Base-by-base conservation (phyloP, 1,284 basidiomycete genomes). In the Melampsora larici-populina region DNA sequence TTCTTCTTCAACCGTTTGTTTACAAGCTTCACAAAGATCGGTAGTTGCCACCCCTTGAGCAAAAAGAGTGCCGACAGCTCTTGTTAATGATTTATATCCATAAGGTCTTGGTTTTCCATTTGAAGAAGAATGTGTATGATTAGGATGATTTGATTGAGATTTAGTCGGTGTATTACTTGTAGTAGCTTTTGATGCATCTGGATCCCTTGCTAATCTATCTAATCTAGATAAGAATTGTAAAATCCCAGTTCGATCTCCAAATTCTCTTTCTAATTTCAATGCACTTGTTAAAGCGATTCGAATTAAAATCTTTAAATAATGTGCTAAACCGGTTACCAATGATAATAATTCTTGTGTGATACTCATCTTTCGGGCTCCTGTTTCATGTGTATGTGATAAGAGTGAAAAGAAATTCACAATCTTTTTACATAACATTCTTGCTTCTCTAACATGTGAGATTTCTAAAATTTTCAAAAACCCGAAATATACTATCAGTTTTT, bases 241-340 rank as follows among this genome's bases (percentile, higher is more conserved):
- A 87, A 99, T 92, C 0, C 94, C 94, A 78, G 91, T 89, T 48
- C 89, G 87, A 72, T 92, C 90, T 79, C 87, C 88, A 81, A 92
- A 89, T 82, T 99, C 96, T 79, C 94, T 88, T 84, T 99, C 97
- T 63, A 99, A 88, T 85, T 93, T 97, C 80, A 99, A 88, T 2
- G 95, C 93, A 24, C 94, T 94, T 0, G 97, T 98, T 63, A 99
- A 87, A 8, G 97, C 95, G 79, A 99, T 98, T 68, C 96, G 91
- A 81, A 99, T 99, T 73, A 99, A 89, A 84, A 99, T 98, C 87
- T 99, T 99, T 84, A 99, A 90, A 85, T 99, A 99, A 85, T 99
- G 96, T 4, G 96, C 96, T 40, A 99, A 88, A 48, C 97, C 96
- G 0, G 97, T 99, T 77, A 99, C 96, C 67, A 99, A 90, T n/a